Evolutionary conservation across 306 rosid species (phyloP).

Genomic region (Lablab purpureus): DNA sequence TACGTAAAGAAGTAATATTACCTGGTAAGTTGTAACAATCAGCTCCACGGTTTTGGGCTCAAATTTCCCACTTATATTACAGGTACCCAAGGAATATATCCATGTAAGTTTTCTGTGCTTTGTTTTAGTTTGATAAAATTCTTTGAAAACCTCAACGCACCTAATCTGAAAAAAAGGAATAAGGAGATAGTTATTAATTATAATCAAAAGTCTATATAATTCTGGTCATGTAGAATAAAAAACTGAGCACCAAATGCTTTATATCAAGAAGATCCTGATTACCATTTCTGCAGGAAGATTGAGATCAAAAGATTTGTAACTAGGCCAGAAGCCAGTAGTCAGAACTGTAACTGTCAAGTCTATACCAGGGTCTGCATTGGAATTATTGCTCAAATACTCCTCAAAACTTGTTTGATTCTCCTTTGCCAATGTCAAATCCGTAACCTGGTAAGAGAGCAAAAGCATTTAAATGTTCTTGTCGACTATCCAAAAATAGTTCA

Average conservation of each 20-base stretch:
- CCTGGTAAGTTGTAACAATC: conserved; percentile 97
- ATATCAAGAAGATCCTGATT: conserved; percentile 41
- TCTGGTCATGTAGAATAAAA: conserved; percentile 33
- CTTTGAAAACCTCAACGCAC: conserved; percentile 95
- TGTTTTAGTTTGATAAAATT: conserved; percentile 85
- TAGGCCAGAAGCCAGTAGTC: conserved; percentile 98
- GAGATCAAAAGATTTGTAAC: conserved; percentile 94
- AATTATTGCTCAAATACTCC: conserved; percentile 67
- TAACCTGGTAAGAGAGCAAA: conserved; percentile 64
- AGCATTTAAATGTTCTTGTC: conserved; percentile 28
- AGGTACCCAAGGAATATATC: conserved; percentile 96
- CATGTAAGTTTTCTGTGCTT: conserved; percentile 93
- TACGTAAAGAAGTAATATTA: conserved; percentile 44
- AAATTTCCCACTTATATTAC: conserved; percentile 83
- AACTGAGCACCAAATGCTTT: conserved; percentile 18
- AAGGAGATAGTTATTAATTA: conserved; percentile 4
- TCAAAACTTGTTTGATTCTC: conserved; percentile 88
- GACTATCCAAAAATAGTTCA: conserved; percentile 22
- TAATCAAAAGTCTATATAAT: conserved; percentile 35
- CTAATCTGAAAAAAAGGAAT: conserved; percentile 55
- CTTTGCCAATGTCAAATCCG: conserved; percentile 90
- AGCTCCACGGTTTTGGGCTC: conserved; percentile 83
- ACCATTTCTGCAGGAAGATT: conserved; percentile 98
- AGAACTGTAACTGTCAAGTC: conserved; percentile 92
- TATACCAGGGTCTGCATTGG: conserved; percentile 77